Conservation (phyloP, 805 yeast species). For the Candida verbasci region DNA sequence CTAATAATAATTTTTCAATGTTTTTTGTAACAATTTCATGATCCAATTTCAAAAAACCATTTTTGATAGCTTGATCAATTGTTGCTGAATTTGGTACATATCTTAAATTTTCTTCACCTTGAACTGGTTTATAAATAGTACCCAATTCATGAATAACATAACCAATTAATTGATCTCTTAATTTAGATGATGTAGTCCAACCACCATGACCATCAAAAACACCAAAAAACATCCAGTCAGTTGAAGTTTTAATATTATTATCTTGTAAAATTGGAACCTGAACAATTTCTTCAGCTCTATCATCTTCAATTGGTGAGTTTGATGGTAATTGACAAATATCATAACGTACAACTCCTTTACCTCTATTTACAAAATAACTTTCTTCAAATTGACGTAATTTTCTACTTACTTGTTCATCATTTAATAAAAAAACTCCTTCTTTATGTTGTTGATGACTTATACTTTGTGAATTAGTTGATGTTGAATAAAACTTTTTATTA, state of each 20-base stretch:
- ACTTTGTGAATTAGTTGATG: slow-evolving; percentile 46
- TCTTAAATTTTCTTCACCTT: slow-evolving; percentile 47
- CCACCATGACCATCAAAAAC: slow-evolving; percentile 97
- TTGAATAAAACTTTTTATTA: slow-evolving; percentile 23
- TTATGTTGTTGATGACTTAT: slow-evolving; percentile 44
- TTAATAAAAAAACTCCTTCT: slow-evolving; percentile 52
- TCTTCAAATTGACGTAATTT: slow-evolving; percentile 73
- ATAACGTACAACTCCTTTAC: slow-evolving; percentile 82
- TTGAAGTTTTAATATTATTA: slow-evolving; percentile 45
- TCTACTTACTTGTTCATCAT: slow-evolving; percentile 67
- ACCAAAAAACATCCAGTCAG: slow-evolving; percentile 93
- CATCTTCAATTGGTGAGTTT: slow-evolving; percentile 93
- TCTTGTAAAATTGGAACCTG: slow-evolving; percentile 68
- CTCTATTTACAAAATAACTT: slow-evolving; percentile 73
- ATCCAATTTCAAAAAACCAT: slow-evolving; percentile 79
- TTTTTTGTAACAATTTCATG: slow-evolving; percentile 79
- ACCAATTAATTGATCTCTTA: slow-evolving; percentile 73
- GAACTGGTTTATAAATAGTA: slow-evolving; percentile 51
- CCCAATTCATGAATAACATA: slow-evolving; percentile 76
- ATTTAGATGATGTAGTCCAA: slow-evolving; percentile 84
- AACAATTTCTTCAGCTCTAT: slow-evolving; percentile 76
- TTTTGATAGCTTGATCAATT: slow-evolving; percentile 74
- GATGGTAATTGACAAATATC: slow-evolving; percentile 88
- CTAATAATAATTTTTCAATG: slow-evolving; percentile 62
- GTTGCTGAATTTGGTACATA: slow-evolving; percentile 62